phyloP scores from a whole-genome alignment of 2,329 filamentous ascomycete species.

The Gnomoniopsis smithogilvyi region DNA sequence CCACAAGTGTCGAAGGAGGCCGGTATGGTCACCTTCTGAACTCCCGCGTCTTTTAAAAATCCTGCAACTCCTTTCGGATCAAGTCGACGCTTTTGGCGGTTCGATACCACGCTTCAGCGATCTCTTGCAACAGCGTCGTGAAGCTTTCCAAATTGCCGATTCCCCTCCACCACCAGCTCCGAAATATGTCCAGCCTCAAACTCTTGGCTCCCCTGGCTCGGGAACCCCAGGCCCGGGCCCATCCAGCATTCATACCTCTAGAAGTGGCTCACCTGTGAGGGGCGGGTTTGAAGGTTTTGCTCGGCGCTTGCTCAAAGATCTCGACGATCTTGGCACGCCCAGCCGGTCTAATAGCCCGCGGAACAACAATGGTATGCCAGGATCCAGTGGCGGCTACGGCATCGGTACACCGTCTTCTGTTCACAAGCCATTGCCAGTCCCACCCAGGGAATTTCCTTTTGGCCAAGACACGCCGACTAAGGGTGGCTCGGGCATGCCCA shows the following conservation, averaged over 20 bases:
- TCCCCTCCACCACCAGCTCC: slow-evolving; percentile 33
- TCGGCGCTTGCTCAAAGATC: slow-evolving; percentile 59
- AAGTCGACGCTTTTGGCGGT: slow-evolving; percentile 59
- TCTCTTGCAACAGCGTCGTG: slow-evolving; percentile 62
- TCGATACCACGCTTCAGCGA: slow-evolving; percentile 71
- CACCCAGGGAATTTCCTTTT: slow-evolving; percentile 42
- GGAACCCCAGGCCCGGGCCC: slow-evolving; percentile 34
- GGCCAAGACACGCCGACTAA: slow-evolving; percentile 33
- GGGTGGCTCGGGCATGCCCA: slow-evolving; percentile 23
- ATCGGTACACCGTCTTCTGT: slow-evolving; percentile 29
- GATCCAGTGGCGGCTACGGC: slow-evolving; percentile 24
- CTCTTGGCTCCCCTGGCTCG: slow-evolving; percentile 22
- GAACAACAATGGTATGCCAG: slow-evolving; percentile 40
- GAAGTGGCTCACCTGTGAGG: slow-evolving; percentile 49
- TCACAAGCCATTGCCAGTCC: slow-evolving; percentile 32
- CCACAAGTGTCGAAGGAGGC: slow-evolving; percentile 49
- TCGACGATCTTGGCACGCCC: slow-evolving; percentile 57
- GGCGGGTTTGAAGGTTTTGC: slow-evolving; percentile 59
- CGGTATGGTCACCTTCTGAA: slow-evolving; percentile 48
- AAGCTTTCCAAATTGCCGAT: slow-evolving; percentile 61
- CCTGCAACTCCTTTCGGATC: slow-evolving; percentile 58
- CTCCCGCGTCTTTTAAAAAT: slow-evolving; percentile 53
- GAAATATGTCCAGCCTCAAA: slow-evolving; percentile 20
- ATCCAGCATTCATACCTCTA: slow-evolving; percentile 41
- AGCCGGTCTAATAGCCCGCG: slow-evolving; percentile 48